phyloP scores from a whole-genome alignment of 768 basidiomycete species.

The Phallus indusiatus region DNA sequence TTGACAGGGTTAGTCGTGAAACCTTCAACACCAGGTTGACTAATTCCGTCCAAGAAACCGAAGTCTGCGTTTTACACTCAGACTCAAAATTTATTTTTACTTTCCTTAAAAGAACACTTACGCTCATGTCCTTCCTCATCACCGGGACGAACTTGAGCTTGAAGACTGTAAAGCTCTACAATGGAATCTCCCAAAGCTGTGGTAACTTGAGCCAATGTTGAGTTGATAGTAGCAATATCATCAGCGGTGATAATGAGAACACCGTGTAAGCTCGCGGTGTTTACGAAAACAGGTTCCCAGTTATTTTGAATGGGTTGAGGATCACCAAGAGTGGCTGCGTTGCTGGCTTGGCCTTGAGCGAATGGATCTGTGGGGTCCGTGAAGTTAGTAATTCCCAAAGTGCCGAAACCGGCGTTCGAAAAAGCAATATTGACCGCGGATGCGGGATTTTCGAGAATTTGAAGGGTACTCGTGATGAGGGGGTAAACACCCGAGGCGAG shows the following conservation, averaged over 20 bases:
- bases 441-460: conserved; percentile 7
- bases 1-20: conserved; percentile 11
- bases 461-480: neutral
- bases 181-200: conserved; percentile 12
- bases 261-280: conserved; percentile 14
- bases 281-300: conserved; percentile 12
- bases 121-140: conserved; percentile 15
- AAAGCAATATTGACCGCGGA: conserved; percentile 17
- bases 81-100: neutral
- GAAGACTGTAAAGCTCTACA: conserved; percentile 7
- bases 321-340: conserved; percentile 15
- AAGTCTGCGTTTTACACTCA: conserved; percentile 8
- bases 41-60: conserved; percentile 18
- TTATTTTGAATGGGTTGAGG: conserved; percentile 1
- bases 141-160: conserved; percentile 13
- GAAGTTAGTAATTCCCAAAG: conserved; percentile 13
- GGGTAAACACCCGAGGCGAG: conserved; percentile 5
- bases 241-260: conserved; percentile 17
- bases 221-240: neutral
- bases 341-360: conserved; percentile 12
- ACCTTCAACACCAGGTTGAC: conserved; percentile 16
- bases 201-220: conserved; percentile 5
- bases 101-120: neutral
- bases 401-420: conserved; percentile 9
- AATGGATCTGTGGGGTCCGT: conserved; percentile 13